Percentiles rank a stretch among this genome's conserved stretches.
Evolutionary conservation across 345 rosid genomes (phyloP).

Genomic region (Heritiera fomes): DNA sequence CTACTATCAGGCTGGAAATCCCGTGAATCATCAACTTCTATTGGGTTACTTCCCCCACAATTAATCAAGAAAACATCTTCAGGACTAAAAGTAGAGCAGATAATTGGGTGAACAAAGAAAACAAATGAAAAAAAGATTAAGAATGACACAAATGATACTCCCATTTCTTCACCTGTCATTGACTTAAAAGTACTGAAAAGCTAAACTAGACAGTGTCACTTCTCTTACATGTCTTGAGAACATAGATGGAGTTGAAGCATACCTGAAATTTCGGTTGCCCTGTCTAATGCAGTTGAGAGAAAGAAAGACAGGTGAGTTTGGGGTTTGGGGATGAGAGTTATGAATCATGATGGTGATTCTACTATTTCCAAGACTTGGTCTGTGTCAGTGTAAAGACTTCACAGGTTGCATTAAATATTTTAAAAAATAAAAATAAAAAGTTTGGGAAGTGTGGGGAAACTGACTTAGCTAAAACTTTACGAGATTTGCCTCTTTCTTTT

Average conservation of each 20-base stretch:
- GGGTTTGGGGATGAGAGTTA: neutral
- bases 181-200: too few relatives aligned
- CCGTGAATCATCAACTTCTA: constrained; percentile 19
- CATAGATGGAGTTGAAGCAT: neutral
- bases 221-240: neutral
- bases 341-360: neutral
- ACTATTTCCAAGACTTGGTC: constrained; percentile 8
- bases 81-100: constrained; percentile 21
- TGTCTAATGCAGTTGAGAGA: neutral
- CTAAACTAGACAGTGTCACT: neutral
- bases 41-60: constrained; percentile 24
- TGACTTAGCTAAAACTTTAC: constrained; percentile 29
- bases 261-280: neutral
- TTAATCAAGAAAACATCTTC: constrained; percentile 22
- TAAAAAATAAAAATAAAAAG: neutral
- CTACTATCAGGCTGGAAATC: constrained; percentile 27
- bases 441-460: constrained; percentile 14
- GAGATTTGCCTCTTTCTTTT: constrained; percentile 9
- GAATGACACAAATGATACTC: neutral
- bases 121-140: constrained; percentile 8
- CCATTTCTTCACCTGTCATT: constrained; percentile 13
- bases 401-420: neutral
- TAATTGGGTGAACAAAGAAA: neutral
- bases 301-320: neutral
- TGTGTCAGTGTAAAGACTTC: neutral